Percentiles rank a stretch among this genome's conserved stretches.
Conservation (phyloP, 441 rosid species). For the Corymbia citriodora region DNA sequence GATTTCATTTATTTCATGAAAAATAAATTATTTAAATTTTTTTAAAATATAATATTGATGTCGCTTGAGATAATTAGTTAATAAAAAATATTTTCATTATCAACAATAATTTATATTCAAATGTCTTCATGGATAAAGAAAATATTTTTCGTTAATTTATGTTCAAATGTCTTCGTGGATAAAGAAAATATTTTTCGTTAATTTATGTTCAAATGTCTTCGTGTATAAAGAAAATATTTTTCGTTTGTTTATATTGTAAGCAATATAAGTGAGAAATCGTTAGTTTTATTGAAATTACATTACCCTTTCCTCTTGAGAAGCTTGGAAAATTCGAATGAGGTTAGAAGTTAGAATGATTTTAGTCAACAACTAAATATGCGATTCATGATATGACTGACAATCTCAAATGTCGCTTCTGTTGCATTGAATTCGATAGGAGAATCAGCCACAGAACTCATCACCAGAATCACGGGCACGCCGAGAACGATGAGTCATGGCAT, state of each 20-base stretch:
- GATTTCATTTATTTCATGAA: not conserved
- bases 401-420: not conserved
- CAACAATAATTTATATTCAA: no score
- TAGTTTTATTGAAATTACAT: not conserved
- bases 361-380: not conserved
- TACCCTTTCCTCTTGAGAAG: not conserved
- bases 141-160: not conserved
- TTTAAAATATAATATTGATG: no score
- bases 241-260: not conserved
- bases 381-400: not conserved
- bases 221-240: fast-evolving
- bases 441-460: slow-evolving; percentile 12
- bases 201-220: no score
- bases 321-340: not conserved
- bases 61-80: not conserved
- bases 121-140: no score
- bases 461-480: slow-evolving; percentile 10
- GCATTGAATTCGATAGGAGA: not conserved
- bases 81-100: no score
- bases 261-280: not conserved
- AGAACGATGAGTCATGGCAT: slow-evolving; percentile 12
- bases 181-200: not conserved
- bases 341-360: not conserved
- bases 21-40: no score
- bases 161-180: no score